phyloP scores from a whole-genome alignment of 2,329 filamentous ascomycete genomes.

The Thelonectria rubi region DNA sequence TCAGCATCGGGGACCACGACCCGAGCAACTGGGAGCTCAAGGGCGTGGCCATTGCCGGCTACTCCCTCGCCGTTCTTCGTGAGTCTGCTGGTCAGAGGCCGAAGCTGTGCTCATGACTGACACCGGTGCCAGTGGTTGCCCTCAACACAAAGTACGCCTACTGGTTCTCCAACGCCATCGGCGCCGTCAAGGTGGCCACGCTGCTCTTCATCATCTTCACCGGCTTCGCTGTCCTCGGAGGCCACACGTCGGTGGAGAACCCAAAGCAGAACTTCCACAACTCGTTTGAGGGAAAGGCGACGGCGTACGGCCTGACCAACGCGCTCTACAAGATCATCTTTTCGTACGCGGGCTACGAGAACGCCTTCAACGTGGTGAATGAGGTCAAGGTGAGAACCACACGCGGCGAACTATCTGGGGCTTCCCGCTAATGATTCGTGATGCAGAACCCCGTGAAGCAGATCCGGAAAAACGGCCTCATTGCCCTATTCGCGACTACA shows the following conservation, averaged over 20 bases:
- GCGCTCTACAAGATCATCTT: conserved; percentile 68
- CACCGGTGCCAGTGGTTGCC: conserved; percentile 45
- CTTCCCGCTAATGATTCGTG: conserved; percentile 42
- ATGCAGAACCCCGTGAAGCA: conserved; percentile 64
- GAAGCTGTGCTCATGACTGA: background rate
- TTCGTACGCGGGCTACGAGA: conserved; percentile 65
- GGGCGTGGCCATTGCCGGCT: conserved; percentile 70
- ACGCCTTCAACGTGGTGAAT: conserved; percentile 69
- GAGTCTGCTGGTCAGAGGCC: conserved; percentile 35
- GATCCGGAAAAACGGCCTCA: conserved; percentile 58
- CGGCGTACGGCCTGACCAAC: conserved; percentile 44
- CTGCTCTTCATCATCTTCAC: conserved; percentile 68
- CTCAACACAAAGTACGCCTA: conserved; percentile 66
- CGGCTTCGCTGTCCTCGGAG: conserved; percentile 66
- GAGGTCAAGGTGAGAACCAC: conserved; percentile 49
- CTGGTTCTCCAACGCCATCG: conserved; percentile 63
- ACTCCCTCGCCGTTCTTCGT: conserved; percentile 66
- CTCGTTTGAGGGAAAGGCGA: conserved; percentile 44
- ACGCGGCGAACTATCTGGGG: no score
- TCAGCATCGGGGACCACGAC: conserved; percentile 59
- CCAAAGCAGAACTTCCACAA: conserved; percentile 48
- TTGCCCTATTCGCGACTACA: conserved; percentile 60
- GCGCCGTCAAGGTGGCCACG: conserved; percentile 66
- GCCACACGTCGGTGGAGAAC: conserved; percentile 44
- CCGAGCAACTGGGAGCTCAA: conserved; percentile 71